Evolutionary conservation across 2,329 filamentous ascomycete species (phyloP), one percentile per base, ranked within the genome.

Genomic region (Sporothrix dimorphospora): DNA sequence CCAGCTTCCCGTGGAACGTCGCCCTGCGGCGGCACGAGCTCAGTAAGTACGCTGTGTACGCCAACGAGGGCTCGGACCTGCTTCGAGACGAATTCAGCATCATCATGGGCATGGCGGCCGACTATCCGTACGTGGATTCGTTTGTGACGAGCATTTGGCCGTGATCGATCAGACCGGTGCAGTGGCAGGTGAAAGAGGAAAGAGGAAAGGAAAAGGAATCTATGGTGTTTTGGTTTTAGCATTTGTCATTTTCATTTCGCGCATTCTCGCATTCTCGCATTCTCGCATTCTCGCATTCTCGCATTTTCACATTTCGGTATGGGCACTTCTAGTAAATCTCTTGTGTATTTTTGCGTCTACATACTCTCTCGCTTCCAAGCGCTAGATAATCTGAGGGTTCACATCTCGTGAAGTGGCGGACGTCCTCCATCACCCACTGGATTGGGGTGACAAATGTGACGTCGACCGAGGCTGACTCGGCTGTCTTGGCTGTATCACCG

Each of bases 1-100:
- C 78, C 0, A 80, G 79, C 59, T 80, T 80, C 57, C 77, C 79
- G 6, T 80, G 79, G 79, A 80, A 75, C 5, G 75, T 80, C 14
- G 79, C 79, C 1, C 73, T 80, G 69, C 77, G 79, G 42, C 76
- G 79, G 51, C 79, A 80, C 55, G 79, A 80, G 75, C 57, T 80
- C 12, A 80, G 79, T 76, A 72, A 42, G 7, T 80, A 79, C 51
- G 1, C 71, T 2, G 69, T 49, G 0, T 77, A 76, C 9, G 77
- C 74, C 9, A 80, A 80, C 40, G 73, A 78, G 42, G 79, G 78
- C 0, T 79, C 78, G 1, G 78, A 80, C 49, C 68, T 80, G 19
- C 61, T 80, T 57, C 74, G 74, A 11, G 79, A 80, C 49, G 79
- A 80, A 74, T 78, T 76, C 49, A 79, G 78, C 53, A 71, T 76